Base-by-base conservation (phyloP, 2,329 filamentous ascomycete species). In the Fusarium siculi region DNA sequence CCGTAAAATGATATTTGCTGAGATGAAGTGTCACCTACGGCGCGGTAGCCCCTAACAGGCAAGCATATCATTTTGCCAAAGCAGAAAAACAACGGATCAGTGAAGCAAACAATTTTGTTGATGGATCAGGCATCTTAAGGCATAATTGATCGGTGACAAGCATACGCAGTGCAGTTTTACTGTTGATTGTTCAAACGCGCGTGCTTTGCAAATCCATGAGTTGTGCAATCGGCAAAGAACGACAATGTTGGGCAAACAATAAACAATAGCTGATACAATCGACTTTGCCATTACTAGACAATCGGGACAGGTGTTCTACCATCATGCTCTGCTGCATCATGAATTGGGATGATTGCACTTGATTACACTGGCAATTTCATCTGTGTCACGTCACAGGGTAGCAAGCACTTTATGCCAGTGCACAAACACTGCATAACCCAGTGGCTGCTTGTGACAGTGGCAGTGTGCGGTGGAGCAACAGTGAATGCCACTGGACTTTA, bases 61-160 rank as follows among this genome's bases (percentile, higher is more conserved):
- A 47, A 30, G 9, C 7, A 16, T 8, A 2, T 8, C 2, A 6
- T 30, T 16, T 9, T n/a, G 12, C 28, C 8, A 11, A 7, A 16
- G 4, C 4, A 11, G 14, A 8, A 7, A 4, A 21, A 14, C 9
- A 16, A 16, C 4, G 4, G 2, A 11, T 30, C 0, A 9, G 3
- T 32, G 10, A 16, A 18, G 7, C 1, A n/a, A n/a, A 16, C 19
- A 9, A 8, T 30, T 4, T n/a, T 8, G 14, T 16, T 7, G 25
- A 25, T 25, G 25, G 25, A 2, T 2, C 25, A 25, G 25, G 2
- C 25, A 25, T 25, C 25, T 25, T 25, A 2, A 25, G 25, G 25
- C 25, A 2, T 25, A 25, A 25, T 2, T 6, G 6, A 25, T 25
- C 25, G 25, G 6, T 25, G 25, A 25, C 25, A 25, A 25, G 25